phyloP scores from a whole-genome alignment of 1,139 yeast species.

The Debaryomyces nepalensis region DNA sequence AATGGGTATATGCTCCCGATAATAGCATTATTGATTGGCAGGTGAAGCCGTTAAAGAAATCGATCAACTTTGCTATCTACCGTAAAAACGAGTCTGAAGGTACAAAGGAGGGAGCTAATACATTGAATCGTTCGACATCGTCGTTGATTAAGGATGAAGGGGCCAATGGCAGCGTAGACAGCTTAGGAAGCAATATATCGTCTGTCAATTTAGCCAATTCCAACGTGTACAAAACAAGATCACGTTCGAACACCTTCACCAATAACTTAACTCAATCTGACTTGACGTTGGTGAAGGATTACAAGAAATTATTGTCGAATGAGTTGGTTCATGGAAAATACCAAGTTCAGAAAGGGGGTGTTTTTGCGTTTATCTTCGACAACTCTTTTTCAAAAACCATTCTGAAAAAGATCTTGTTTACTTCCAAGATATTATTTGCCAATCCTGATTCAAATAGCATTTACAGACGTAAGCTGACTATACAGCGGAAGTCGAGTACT shows the following conservation, averaged over 20 bases:
- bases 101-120: slow-evolving; percentile 8
- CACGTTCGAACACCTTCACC: slow-evolving; percentile 41
- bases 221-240: slow-evolving; percentile 37
- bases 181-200: slow-evolving; percentile 11
- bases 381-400: slow-evolving; percentile 88
- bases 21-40: slow-evolving; percentile 75
- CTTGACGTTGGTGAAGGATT: slow-evolving; percentile 43
- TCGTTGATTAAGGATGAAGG: slow-evolving; percentile 11
- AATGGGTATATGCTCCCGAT: slow-evolving; percentile 84
- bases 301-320: slow-evolving; percentile 55
- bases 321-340: slow-evolving; percentile 67
- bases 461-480: slow-evolving; percentile 13
- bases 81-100: slow-evolving; percentile 37
- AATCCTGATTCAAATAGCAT: slow-evolving; percentile 10
- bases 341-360: slow-evolving; percentile 60
- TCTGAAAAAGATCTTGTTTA: slow-evolving; percentile 79
- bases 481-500: slow-evolving; percentile 9
- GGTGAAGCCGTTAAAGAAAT: slow-evolving; percentile 79
- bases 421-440: slow-evolving; percentile 47
- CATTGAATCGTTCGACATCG: slow-evolving; percentile 3
- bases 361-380: slow-evolving; percentile 88
- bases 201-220: slow-evolving; percentile 19
- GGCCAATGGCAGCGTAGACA: slow-evolving; percentile 7
- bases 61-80: slow-evolving; percentile 72
- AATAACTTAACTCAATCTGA: slow-evolving; percentile 43